Conservation (phyloP, 2,329 filamentous ascomycete species). For the Elsinoe arachidis region DNA sequence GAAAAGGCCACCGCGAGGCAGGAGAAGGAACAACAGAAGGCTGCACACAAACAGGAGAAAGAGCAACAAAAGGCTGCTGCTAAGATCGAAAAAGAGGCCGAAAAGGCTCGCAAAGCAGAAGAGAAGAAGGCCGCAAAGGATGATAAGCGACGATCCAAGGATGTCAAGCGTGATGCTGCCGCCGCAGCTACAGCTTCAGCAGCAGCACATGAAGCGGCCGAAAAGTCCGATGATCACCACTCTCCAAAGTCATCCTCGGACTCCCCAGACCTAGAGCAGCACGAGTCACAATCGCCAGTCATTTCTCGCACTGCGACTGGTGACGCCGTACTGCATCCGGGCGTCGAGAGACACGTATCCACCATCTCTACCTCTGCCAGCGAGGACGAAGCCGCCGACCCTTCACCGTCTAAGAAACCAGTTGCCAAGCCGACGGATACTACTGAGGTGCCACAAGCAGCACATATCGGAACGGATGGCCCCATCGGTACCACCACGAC, state of each 20-base stretch:
- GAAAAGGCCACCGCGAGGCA: constrained; percentile 43
- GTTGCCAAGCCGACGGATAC: constrained; percentile 12
- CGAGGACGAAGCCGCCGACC: constrained; percentile 16
- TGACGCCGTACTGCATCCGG: constrained; percentile 15
- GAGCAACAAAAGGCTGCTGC: constrained; percentile 39
- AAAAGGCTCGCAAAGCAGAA: constrained; percentile 44
- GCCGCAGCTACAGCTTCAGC: constrained; percentile 15
- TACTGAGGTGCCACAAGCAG: not conserved
- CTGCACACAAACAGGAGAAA: constrained; percentile 33
- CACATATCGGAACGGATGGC: constrained; percentile 17
- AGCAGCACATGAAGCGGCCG: constrained; percentile 5
- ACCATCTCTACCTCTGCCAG: constrained; percentile 22
- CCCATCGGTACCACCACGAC: constrained; percentile 14
- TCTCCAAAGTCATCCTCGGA: not conserved
- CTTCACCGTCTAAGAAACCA: constrained; percentile 3
- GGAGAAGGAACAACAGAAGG: constrained; percentile 45
- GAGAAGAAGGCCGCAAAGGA: constrained; percentile 43
- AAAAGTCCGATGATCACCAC: constrained; percentile 5
- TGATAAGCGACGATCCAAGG: constrained; percentile 45
- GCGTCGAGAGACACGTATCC: constrained; percentile 27
- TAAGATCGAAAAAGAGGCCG: constrained; percentile 32
- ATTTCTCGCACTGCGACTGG: not conserved
- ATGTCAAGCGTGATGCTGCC: constrained; percentile 24
- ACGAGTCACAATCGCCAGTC: not conserved
- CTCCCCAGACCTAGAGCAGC: not conserved